phyloP scores from a whole-genome alignment of 352 stramenopile species.

The Pythium rhizo-oryzae region DNA sequence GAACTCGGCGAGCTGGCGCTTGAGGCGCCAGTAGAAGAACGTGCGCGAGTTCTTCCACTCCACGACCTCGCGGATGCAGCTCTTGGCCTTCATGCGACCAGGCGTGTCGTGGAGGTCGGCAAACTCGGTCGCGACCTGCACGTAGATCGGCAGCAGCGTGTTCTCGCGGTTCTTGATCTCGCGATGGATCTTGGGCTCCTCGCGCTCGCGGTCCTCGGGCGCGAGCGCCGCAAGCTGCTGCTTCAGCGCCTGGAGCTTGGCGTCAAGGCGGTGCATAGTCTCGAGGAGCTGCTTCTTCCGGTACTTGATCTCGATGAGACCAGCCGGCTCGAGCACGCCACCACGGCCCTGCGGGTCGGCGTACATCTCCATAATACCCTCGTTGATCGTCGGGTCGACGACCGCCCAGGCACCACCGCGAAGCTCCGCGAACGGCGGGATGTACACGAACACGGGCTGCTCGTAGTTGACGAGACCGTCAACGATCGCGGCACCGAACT shows the following conservation, averaged over 20 bases:
- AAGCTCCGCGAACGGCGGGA: constrained; percentile 98
- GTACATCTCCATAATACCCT: constrained; percentile 99
- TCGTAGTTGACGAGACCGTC: constrained; percentile 98
- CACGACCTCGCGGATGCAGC: constrained; percentile 97
- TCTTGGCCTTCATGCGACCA: constrained; percentile 99
- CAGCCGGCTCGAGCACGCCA: constrained; percentile 98
- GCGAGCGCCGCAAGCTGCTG: constrained; percentile 62
- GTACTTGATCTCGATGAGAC: constrained; percentile 99
- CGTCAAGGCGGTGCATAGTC: constrained; percentile 98
- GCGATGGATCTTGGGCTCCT: constrained; percentile 68
- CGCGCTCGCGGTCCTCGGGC: constrained; percentile 45
- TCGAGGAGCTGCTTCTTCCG: constrained; percentile 96
- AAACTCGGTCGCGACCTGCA: constrained; percentile 99
- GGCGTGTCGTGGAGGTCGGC: constrained; percentile 99
- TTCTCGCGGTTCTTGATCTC: constrained; percentile 95
- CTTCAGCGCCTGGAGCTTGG: constrained; percentile 90
- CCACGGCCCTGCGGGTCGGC: constrained; percentile 92
- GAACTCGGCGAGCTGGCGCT: constrained; percentile 98
- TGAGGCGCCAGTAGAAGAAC: constrained; percentile 99
- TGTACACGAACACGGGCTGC: constrained; percentile 99
- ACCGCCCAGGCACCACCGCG: constrained; percentile 99
- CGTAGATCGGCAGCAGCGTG: constrained; percentile 95
- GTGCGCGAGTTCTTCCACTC: constrained; percentile 93
- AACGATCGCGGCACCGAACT: constrained; percentile 99
- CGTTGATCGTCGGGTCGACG: constrained; percentile 99